Base-by-base conservation (phyloP, 2,329 filamentous ascomycete species). In the Colletotrichum gloeosporioides region DNA sequence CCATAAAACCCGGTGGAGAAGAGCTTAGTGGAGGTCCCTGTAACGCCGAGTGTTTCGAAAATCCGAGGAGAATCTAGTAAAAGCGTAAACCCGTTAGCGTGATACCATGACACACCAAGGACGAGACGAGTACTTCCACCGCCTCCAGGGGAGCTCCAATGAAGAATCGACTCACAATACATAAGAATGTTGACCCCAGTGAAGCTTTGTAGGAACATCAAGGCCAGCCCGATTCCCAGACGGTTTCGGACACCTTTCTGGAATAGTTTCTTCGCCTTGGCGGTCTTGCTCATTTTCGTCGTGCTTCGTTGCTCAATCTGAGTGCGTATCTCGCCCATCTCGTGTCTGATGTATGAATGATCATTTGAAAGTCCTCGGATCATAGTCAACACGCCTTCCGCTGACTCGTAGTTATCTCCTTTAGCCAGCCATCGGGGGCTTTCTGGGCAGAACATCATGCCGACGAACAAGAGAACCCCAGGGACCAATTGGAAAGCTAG, bases 291-390 rank as follows among this genome's bases (percentile, higher is more conserved):
- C 49, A 77, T 62, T 3, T 53, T 59, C 34, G 53, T 71, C 27
- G 55, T 78, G 69, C 89, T 89, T 80, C 93, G 90, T 1, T 90
- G 89, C 16, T 88, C 85, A 34, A 92, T 90, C 3, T 90, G 90
- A 2, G 85, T 82, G 44, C 87, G 87, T 76, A 92, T 91, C 76
- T 91, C 89, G 53, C 85, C 82, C 78, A 89, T 89, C 78, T 91
- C 89, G 6, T 81, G 79, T 16, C 88, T 80, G 34, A 85, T 78
- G 72, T 87, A 87, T 6, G 83, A 80, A 63, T 87, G 84, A 2
- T 84, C 81, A 1, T 73, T 63, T 0, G 83, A 80, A 4, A 88
- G 82, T 9, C 83, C 82, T 1, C 86, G 82, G 22, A 87, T 81
- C 55, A 86, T 88, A 27, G 79, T 77, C 0, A 88, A 81, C 12